These are phyloP conservation scores for Eimeria maxima DNA, from an alignment of 169 alveolate species.

Conservation along the genomic window DNA sequence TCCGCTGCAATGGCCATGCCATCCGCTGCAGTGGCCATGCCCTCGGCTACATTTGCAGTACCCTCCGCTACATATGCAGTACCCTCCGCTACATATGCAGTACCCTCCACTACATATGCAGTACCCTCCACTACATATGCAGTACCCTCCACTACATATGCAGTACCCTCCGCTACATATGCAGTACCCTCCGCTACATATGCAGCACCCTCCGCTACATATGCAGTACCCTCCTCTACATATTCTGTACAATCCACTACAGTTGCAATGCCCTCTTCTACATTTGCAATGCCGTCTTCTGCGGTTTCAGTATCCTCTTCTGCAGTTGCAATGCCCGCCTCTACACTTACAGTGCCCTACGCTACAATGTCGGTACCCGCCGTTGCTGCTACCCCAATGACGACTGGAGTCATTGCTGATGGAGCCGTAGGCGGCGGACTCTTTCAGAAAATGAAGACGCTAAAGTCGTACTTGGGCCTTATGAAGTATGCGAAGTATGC, in stretches of 20 bases:
- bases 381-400: neutral
- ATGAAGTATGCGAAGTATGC: constrained; percentile 24
- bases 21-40: neutral
- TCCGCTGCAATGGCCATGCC: neutral
- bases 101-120: neutral
- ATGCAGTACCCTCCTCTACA: neutral
- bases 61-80: neutral
- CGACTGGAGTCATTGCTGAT: neutral
- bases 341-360: neutral
- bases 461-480: neutral
- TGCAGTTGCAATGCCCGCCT: neutral
- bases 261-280: neutral
- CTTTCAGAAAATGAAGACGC: neutral
- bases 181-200: neutral
- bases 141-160: neutral
- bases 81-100: neutral
- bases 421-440: neutral
- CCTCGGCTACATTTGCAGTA: neutral
- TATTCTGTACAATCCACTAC: neutral
- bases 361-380: constrained; percentile 5
- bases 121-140: neutral
- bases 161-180: neutral
- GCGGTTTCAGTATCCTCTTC: neutral
- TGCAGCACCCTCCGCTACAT: neutral
- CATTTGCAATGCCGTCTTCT: neutral